These are phyloP conservation scores for Colletotrichum lindemuthianum DNA, from an alignment of 2,329 filamentous ascomycete species.

Conservation along the genomic window DNA sequence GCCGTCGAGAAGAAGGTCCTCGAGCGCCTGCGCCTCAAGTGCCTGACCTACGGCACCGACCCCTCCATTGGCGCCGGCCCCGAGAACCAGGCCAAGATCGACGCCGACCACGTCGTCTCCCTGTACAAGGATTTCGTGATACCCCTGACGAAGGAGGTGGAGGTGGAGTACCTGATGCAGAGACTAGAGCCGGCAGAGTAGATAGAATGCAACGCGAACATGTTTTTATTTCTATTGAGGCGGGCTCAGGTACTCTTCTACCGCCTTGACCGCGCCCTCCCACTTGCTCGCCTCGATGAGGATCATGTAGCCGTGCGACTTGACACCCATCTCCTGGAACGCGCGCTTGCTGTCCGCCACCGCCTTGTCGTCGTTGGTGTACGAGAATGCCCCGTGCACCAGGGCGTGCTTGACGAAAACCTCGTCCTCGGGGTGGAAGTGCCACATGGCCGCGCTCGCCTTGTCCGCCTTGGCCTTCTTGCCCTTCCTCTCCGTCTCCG, in stretches of 20 bases:
- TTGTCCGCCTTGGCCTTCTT: slow-evolving; percentile 75
- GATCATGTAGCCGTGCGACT: slow-evolving; percentile 84
- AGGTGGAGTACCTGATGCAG: slow-evolving; percentile 98
- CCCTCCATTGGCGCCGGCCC: slow-evolving; percentile 70
- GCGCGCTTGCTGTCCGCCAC: slow-evolving; percentile 91
- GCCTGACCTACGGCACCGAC: slow-evolving; percentile 92
- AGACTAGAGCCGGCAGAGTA: slow-evolving; percentile 65
- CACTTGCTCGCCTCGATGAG: slow-evolving; percentile 86
- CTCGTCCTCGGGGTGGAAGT: slow-evolving; percentile 97
- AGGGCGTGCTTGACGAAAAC: slow-evolving; percentile 80
- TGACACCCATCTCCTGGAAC: slow-evolving; percentile 93
- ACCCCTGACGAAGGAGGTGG: slow-evolving; percentile 95
- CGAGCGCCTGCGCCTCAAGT: slow-evolving; percentile 86
- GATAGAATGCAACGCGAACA: slow-evolving; percentile 27
- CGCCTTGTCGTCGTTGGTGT: slow-evolving; percentile 82
- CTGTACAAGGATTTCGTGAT: slow-evolving; percentile 97
- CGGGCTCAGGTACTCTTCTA: slow-evolving; percentile 77
- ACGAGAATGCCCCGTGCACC: slow-evolving; percentile 77
- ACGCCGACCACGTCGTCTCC: slow-evolving; percentile 87
- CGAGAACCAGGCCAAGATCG: slow-evolving; percentile 79
- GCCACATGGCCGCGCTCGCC: slow-evolving; percentile 74
- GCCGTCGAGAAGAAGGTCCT: slow-evolving; percentile 91
- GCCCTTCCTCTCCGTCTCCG: slow-evolving; percentile 70
- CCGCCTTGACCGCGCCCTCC: slow-evolving; percentile 76
- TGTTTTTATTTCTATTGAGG: slow-evolving; percentile 43